Evolutionary conservation across 2,329 filamentous ascomycete genomes (phyloP), one percentile per base, ranked within the genome.

Genomic region (Colletotrichum eremochloae): DNA sequence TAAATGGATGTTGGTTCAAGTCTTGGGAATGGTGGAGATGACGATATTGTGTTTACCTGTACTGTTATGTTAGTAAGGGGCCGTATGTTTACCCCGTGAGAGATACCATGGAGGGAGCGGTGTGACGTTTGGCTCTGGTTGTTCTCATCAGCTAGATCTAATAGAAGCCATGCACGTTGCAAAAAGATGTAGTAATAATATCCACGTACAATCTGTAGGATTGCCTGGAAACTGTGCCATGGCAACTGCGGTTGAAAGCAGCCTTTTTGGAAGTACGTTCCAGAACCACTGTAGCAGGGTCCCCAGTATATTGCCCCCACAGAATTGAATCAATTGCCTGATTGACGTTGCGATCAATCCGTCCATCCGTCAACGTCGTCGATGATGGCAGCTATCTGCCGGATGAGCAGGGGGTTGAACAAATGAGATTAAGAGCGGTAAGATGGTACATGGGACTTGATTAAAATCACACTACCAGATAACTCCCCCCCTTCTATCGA

Each of bases 401-500:
- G 14, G n/a, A 31, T 20, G 33, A 29, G 20, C 57, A 57, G 29
- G 46, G 29, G n/a, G 48, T 61, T 9, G 33, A 64, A 69, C 66
- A 58, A 46, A 71, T 53, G 50, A 60, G 38, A 62, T 67, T 60
- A 53, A 71, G 62, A 52, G 50, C 24, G 55, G 55, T 63, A 52
- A 57, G 44, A 57, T 67, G 71, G 68, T 74, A 72, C 63, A 68
- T 68, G 71, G 60, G 55, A 64, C 55, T 72, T 64, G 68, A 74
- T 63, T 72, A 38, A 74, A 42, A 68, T 72, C 64, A 46, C 68
- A 73, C 55, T 68, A 73, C 72, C 72, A 63, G 50, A 57, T 58
- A 71, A 57, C 56, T 60, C 61, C 55, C 60, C 71, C 44, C 64
- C n/a, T 60, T 74, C 71, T 74, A 74, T 74, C 63, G 61, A 63